These are phyloP conservation scores for Rhodotorula paludigena DNA, from an alignment of 768 basidiomycete species.

Conservation along the genomic window DNA sequence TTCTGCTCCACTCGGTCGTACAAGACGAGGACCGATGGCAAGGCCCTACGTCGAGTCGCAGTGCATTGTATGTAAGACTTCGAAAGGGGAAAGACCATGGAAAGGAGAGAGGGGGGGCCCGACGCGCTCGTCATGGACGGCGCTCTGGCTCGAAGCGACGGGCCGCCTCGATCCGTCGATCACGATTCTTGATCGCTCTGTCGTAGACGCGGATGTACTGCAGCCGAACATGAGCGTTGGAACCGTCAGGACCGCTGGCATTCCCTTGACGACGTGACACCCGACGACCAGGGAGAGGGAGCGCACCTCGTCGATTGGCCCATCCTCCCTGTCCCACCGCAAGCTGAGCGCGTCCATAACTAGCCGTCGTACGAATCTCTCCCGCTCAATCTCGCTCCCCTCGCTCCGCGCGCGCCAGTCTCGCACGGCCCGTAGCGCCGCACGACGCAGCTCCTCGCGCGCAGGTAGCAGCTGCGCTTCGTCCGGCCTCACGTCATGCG, in stretches of 20 bases:
- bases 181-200: background rate
- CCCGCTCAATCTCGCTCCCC: background rate
- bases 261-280: no score
- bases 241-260: background rate
- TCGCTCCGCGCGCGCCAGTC: background rate
- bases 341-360: conserved; percentile 8
- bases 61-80: no score
- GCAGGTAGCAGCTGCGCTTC: conserved; percentile 7
- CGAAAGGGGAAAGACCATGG: no score
- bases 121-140: no score
- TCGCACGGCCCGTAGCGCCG: background rate
- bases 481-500: conserved; percentile 4
- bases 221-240: no score
- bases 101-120: no score
- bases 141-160: no score
- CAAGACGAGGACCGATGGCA: no score
- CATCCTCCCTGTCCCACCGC: conserved; percentile 12
- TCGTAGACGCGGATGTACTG: conserved; percentile 19
- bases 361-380: conserved; percentile 12
- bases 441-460: background rate
- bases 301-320: conserved; percentile 26
- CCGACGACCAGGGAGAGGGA: no score
- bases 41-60: no score
- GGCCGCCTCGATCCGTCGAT: background rate
- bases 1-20: no score